phyloP scores from a whole-genome alignment of 768 basidiomycete species.

The Phanerochaete carnosa region DNA sequence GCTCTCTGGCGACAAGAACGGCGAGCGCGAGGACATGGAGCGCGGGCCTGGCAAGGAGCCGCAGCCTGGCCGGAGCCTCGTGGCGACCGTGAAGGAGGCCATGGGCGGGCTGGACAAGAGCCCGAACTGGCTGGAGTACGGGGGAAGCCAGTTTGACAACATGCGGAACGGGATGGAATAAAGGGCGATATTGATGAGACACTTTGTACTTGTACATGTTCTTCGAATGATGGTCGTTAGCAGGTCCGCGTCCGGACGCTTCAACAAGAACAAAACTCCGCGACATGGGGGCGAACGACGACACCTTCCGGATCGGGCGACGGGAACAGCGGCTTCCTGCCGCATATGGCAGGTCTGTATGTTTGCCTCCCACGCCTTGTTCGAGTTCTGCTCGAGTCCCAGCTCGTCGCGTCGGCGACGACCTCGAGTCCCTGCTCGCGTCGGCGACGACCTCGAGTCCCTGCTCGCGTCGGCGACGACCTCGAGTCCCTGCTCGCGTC shows the following conservation, averaged over 20 bases:
- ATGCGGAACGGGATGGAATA: slow-evolving; percentile 64
- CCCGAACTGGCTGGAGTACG: slow-evolving; percentile 82
- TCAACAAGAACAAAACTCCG: neutral
- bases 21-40: slow-evolving; percentile 70
- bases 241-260: neutral
- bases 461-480: too few relatives aligned
- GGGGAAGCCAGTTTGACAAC: slow-evolving; percentile 76
- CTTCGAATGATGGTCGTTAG: neutral
- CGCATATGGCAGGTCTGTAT: neutral
- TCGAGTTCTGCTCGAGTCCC: neutral
- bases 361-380: neutral
- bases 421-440: too few relatives aligned
- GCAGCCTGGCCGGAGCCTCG: slow-evolving; percentile 67
- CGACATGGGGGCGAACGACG: neutral
- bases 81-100: slow-evolving; percentile 70
- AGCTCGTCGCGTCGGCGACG: too few relatives aligned
- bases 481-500: too few relatives aligned
- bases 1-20: slow-evolving; percentile 79
- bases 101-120: slow-evolving; percentile 71
- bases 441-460: too few relatives aligned
- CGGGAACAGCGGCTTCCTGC: neutral
- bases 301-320: neutral
- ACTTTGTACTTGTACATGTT: neutral
- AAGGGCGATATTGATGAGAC: neutral
- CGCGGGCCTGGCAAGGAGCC: slow-evolving; percentile 70